Evolutionary conservation across 345 rosid genomes (phyloP).

Genomic region (Gossypium mustelinum): DNA sequence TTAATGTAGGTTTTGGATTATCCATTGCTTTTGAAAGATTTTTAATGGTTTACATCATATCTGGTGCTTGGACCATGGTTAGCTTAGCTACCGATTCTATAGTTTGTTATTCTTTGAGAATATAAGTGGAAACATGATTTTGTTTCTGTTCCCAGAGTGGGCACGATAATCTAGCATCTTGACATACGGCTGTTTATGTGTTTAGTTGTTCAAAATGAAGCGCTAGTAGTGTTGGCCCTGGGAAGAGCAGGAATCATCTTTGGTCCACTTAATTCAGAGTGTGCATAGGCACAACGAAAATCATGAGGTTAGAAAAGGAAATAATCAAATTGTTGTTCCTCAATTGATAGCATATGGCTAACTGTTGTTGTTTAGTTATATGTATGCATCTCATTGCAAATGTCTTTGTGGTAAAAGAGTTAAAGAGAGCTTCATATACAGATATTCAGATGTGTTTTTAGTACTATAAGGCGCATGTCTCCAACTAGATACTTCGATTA

Average conservation of each 20-base stretch:
- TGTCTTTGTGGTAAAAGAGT: too few species aligned
- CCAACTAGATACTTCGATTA: background rate
- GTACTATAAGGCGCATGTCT: background rate
- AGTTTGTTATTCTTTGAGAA: background rate
- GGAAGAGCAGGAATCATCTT: background rate
- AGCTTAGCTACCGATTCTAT: background rate
- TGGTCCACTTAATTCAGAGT: background rate
- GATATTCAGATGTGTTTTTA: background rate
- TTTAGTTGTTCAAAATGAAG: background rate
- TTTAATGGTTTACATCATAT: background rate
- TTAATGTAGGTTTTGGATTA: background rate
- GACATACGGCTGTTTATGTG: background rate
- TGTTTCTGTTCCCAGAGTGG: background rate
- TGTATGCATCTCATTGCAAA: too few species aligned
- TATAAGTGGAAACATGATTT: background rate
- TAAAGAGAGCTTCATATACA: too few species aligned
- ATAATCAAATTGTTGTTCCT: background rate
- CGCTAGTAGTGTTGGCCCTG: background rate
- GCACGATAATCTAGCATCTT: background rate
- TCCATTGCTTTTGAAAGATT: background rate
- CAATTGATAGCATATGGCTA: background rate
- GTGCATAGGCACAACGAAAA: background rate
- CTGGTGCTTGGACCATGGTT: background rate
- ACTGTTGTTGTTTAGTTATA: too few species aligned
- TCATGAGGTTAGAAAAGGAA: background rate